Evolutionary conservation across 2,329 filamentous ascomycete genomes (phyloP).

Genomic region (Diaporthe helianthi): DNA sequence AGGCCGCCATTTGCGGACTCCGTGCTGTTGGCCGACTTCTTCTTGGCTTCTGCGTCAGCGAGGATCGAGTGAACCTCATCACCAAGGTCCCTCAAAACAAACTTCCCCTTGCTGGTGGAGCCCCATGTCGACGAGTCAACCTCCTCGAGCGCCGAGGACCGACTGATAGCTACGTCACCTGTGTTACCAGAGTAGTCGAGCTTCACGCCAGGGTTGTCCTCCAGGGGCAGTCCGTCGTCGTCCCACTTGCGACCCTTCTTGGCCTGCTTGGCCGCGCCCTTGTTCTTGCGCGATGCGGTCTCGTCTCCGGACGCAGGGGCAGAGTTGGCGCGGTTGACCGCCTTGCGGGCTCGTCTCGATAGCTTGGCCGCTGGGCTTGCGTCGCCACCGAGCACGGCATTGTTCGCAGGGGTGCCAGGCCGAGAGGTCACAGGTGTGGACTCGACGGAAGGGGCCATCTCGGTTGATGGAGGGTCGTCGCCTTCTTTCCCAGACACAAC

Average conservation of each 20-base stretch:
- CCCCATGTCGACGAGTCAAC: slow-evolving; percentile 86
- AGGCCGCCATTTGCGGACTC: slow-evolving; percentile 65
- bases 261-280: slow-evolving; percentile 59
- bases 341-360: slow-evolving; percentile 79
- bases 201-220: slow-evolving; percentile 78
- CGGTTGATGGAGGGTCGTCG: slow-evolving; percentile 47
- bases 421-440: slow-evolving; percentile 78
- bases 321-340: slow-evolving; percentile 69
- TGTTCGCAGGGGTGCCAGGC: slow-evolving; percentile 75
- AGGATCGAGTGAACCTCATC: slow-evolving; percentile 93
- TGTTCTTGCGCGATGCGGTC: slow-evolving; percentile 63
- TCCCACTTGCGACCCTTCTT: slow-evolving; percentile 96
- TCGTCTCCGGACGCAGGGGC: slow-evolving; percentile 87
- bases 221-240: slow-evolving; percentile 84
- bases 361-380: slow-evolving; percentile 74
- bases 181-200: slow-evolving; percentile 88
- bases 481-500: slow-evolving; percentile 45
- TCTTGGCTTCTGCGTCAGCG: slow-evolving; percentile 76
- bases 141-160: slow-evolving; percentile 70
- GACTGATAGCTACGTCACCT: slow-evolving; percentile 56
- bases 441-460: slow-evolving; percentile 63
- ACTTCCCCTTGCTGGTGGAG: slow-evolving; percentile 87
- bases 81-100: slow-evolving; percentile 90
- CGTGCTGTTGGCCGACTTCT: slow-evolving; percentile 53
- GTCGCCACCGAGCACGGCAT: slow-evolving; percentile 72